Base-by-base conservation (phyloP, 306 rosid species). In the Spatholobus suberectus region DNA sequence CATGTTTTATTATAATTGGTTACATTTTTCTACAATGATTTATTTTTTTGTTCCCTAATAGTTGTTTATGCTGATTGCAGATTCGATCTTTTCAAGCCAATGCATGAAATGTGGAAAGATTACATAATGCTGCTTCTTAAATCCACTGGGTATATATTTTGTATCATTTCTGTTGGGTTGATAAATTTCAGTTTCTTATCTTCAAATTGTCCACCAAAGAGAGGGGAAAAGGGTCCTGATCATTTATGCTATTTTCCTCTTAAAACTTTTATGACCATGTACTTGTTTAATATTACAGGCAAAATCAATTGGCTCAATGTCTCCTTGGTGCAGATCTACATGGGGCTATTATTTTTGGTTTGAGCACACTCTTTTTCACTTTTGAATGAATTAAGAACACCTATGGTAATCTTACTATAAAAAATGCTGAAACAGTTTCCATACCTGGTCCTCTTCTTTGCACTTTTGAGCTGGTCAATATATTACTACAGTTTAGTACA, bases 71-170 rank as follows among this genome's bases (percentile, higher is more conserved):
- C 76, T 77, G 77, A 75, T 70, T 70, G 54, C 93, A 96, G 99
- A 78, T 92, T 82, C 46, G 89, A 86, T 40, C 76, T 69, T 77
- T 94, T 91, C 86, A 87, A 46, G 90, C 93, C 96, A 76, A 89
- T 94, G 96, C 94, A 92, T 86, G 97, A 91, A 85, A 89, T 90
- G 90, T 96, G 98, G 99, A 94, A 91, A 86, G 88, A 74, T 73
- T 90, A 92, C 66, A 80, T 91, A 84, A 41, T 4, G 61, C 86
- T 72, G 85, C 92, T 91, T 49, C 86, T 92, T 57, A 90, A 85
- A 82, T 66, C 85, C 69, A 75, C 85, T 2, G 94, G 94, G 99
- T 93, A 84, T 79, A 40, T 65, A 8, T 83, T 83, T 74, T 73
- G 14, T 63, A 18, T 27, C 5, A 46, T 75, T 73, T 21, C 76